These are phyloP conservation scores for Carnegiea gigantea DNA, from an alignment of 179 eudicot species.

Conservation along the genomic window DNA sequence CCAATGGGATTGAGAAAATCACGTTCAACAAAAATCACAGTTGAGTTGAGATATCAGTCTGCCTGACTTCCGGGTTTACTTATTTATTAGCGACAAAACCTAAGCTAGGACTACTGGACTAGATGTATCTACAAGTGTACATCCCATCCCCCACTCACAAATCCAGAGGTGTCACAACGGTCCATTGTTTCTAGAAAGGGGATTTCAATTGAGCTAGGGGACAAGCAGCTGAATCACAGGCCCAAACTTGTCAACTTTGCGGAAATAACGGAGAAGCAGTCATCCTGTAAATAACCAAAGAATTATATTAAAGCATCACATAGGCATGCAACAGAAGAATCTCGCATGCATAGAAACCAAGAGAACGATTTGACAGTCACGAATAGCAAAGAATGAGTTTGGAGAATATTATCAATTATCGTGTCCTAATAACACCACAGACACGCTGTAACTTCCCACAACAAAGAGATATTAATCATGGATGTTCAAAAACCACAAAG, in stretches of 20 bases:
- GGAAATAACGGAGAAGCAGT: conserved; percentile 12
- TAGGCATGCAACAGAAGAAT: not conserved
- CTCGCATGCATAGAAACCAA: not conserved
- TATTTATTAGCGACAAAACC: conserved; percentile 42
- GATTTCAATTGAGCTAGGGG: conserved; percentile 8
- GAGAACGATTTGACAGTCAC: not conserved
- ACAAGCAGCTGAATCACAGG: conserved; percentile 23
- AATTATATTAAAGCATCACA: conserved; percentile 4
- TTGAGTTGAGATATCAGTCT: conserved; percentile 48
- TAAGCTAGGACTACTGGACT: conserved; percentile 50
- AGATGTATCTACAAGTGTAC: conserved; percentile 42
- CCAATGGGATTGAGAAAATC: conserved; percentile 31
- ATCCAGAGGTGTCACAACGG: conserved; percentile 93
- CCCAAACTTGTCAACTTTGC: conserved; percentile 27
- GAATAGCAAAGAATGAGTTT: not conserved
- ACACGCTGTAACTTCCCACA: not conserved
- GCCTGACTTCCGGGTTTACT: conserved; percentile 68
- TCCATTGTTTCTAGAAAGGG: conserved; percentile 56
- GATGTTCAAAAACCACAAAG: not conserved
- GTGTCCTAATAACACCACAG: not conserved
- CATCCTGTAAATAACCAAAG: conserved; percentile 56
- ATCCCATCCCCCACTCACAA: conserved; percentile 85
- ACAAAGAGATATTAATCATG: not conserved
- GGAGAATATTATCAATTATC: not conserved
- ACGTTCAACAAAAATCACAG: conserved; percentile 41